A percentile compares a stretch with the other conserved stretches of the same genome.
Evolutionary conservation across 176 grass and related monocot genomes (phyloP).

Genomic region (Hsuehochloa calcarea): DNA sequence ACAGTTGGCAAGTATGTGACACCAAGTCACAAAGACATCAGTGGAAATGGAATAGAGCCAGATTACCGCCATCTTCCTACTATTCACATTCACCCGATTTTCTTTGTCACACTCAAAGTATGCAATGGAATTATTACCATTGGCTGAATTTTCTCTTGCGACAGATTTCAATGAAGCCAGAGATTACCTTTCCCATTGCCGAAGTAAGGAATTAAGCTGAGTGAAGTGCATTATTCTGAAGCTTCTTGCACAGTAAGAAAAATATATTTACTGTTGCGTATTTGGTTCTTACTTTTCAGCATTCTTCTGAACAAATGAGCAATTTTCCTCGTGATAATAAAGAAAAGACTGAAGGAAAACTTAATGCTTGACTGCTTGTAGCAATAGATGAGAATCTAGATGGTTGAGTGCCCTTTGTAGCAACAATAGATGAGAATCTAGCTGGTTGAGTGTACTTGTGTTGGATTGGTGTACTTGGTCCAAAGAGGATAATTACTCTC

Average conservation of each 20-base stretch:
- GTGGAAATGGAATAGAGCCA: conserved; percentile 95
- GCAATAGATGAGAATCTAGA: neutral
- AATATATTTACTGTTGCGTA: neutral
- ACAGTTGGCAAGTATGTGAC: conserved; percentile 93
- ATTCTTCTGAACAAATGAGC: neutral
- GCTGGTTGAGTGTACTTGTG: neutral
- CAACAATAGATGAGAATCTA: conserved; percentile 4
- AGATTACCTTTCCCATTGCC: conserved; percentile 66
- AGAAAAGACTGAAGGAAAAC: neutral
- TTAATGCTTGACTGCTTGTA: neutral
- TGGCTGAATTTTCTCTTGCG: conserved; percentile 25
- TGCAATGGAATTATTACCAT: neutral
- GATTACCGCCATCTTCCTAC: conserved; percentile 67
- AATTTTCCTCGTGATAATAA: neutral
- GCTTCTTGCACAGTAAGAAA: neutral
- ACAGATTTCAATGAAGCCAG: conserved; percentile 78
- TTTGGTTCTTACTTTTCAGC: neutral
- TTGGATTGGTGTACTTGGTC: neutral
- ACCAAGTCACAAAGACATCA: conserved; percentile 84
- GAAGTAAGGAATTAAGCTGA: conserved; percentile 51
- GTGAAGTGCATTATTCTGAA: conserved; percentile 2
- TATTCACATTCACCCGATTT: conserved; percentile 9
- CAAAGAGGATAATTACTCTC: neutral
- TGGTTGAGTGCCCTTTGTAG: neutral
- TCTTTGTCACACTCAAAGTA: conserved; percentile 5